Evolutionary conservation across 2,329 filamentous ascomycete species (phyloP).

Genomic region (Reticulascus tulasneorum): DNA sequence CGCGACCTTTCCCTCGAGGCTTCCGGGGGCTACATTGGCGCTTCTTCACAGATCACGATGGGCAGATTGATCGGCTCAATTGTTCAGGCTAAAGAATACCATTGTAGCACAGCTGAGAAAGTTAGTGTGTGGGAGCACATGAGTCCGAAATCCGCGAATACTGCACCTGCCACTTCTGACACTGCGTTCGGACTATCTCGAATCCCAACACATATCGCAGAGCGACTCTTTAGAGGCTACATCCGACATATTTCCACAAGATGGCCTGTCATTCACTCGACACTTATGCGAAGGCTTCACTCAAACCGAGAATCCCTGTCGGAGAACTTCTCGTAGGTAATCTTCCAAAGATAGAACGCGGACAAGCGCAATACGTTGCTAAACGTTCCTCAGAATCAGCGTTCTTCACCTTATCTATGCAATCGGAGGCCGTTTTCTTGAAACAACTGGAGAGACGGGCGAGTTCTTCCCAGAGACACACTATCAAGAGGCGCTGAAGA

Average conservation of each 20-base stretch:
- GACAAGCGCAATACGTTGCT: too few species aligned
- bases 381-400: too few species aligned
- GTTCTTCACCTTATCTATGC: slow-evolving; percentile 25
- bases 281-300: slow-evolving; percentile 18
- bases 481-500: slow-evolving; percentile 13
- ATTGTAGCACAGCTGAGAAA: slow-evolving; percentile 11
- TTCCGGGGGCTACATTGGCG: slow-evolving; percentile 19
- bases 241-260: slow-evolving; percentile 20
- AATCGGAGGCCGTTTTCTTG: slow-evolving; percentile 23
- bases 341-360: too few species aligned
- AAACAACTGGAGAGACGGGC: slow-evolving; percentile 23
- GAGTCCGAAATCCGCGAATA: too few species aligned
- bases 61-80: slow-evolving; percentile 16
- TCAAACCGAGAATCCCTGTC: slow-evolving; percentile 12
- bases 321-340: slow-evolving; percentile 17
- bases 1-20: slow-evolving; percentile 18
- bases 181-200: slow-evolving; percentile 11
- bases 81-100: slow-evolving; percentile 15
- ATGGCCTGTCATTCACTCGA: slow-evolving; percentile 20
- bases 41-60: slow-evolving; percentile 19
- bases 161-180: neutral
- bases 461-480: slow-evolving; percentile 15
- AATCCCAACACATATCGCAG: slow-evolving; percentile 17
- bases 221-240: slow-evolving; percentile 20
- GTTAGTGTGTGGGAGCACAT: too few species aligned